Evolutionary conservation across 345 rosid genomes (phyloP).

Genomic region (Brassica juncea): DNA sequence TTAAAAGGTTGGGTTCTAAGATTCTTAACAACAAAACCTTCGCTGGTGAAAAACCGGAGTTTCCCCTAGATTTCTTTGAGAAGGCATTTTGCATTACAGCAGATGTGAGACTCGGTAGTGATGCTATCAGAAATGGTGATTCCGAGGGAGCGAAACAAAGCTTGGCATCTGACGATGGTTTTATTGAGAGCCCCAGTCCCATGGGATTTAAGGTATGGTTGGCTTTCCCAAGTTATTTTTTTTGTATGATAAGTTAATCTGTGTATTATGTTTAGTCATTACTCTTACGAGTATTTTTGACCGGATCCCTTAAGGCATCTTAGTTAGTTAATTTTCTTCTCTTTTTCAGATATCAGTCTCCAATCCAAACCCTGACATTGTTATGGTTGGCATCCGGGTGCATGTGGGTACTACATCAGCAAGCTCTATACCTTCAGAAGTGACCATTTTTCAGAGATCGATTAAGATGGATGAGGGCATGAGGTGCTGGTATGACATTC

Average conservation of each 20-base stretch:
- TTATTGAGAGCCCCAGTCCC: slow-evolving; percentile 82
- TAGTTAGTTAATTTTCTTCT: slow-evolving; percentile 8
- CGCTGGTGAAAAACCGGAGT: slow-evolving; percentile 81
- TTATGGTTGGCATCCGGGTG: slow-evolving; percentile 95
- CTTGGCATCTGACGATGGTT: slow-evolving; percentile 92
- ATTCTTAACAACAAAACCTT: slow-evolving; percentile 82
- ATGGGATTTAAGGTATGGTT: slow-evolving; percentile 83
- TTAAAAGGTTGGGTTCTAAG: slow-evolving; percentile 80
- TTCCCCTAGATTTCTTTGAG: slow-evolving; percentile 97
- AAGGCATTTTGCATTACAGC: slow-evolving; percentile 86
- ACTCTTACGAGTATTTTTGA: slow-evolving; percentile 14
- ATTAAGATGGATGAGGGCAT: slow-evolving; percentile 94
- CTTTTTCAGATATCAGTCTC: slow-evolving; percentile 76
- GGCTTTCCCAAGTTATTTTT: slow-evolving; percentile 9
- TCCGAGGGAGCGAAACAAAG: slow-evolving; percentile 90
- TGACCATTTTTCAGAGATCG: slow-evolving; percentile 84
- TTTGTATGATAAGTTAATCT: background rate
- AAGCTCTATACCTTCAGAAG: slow-evolving; percentile 88
- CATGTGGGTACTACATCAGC: slow-evolving; percentile 92
- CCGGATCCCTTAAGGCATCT: slow-evolving; percentile 9
- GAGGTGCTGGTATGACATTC: slow-evolving; percentile 96
- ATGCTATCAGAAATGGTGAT: slow-evolving; percentile 91
- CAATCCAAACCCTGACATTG: slow-evolving; percentile 91
- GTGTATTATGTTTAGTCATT: slow-evolving; percentile 11
- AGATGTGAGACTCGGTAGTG: slow-evolving; percentile 90